Evolutionary conservation across 2,329 filamentous ascomycete species (phyloP), one percentile per base, ranked within the genome.

Genomic region (Cladophialophora carrionii): DNA sequence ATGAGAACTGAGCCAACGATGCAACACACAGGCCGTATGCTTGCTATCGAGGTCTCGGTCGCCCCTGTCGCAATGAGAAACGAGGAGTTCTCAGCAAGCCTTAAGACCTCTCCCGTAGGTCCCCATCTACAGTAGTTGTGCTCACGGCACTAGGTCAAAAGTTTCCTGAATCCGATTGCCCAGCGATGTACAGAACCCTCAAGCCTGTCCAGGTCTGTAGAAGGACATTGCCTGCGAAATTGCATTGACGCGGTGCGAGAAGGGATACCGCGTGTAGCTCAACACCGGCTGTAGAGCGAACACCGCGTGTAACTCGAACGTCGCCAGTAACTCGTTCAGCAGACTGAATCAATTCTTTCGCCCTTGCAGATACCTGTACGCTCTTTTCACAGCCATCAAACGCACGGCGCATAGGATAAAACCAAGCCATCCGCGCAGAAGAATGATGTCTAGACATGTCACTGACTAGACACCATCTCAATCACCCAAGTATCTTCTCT

Each of bases 151-250:
- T n/a, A n/a, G 48, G 48, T n/a, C 48, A 51, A 22, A 51, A 24
- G 9, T 51, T 22, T 51, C 24, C 12, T n/a, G n/a, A 51, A 51
- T 10, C 4, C 20, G 22, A 17, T 17, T 51, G 10, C 20, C 8
- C 10, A 24, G 9, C n/a, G 8, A 17, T 17, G 48, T 22, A n/a
- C n/a, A n/a, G n/a, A n/a, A 14, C 22, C 24, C 48, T 22, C 9
- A 17, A 26, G 24, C 48, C 24, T 22, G 20, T 4, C 4, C 12
- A 9, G 20, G 24, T n/a, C 24, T 51, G 48, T 26, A 51, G n/a
- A 51, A 51, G 48, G 48, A 24, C 24, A 51, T n/a, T 22, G 22
- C 24, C 20, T 17, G 48, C 48, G 48, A 51, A n/a, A 51, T 51
- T 51, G 48, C 20, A 22, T 22, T 51, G 20, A 8, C 12, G 12